Base-by-base conservation (phyloP, 2,329 filamentous ascomycete species). In the Arthrobotrys musiformis region DNA sequence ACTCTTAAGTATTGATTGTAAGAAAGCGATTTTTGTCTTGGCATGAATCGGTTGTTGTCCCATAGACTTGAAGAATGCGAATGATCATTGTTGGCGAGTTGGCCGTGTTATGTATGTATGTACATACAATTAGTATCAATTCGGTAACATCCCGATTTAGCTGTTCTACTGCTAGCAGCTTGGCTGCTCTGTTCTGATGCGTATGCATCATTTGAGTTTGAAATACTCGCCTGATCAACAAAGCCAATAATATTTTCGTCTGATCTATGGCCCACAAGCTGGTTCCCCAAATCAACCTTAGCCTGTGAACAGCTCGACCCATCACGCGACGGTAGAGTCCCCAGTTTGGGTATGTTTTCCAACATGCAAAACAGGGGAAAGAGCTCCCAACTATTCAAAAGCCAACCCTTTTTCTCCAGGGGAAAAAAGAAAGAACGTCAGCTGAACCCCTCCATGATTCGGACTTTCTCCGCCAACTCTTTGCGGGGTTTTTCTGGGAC, bases 391-490 rank as follows among this genome's bases (percentile, higher is more conserved):
- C 1, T 6, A 28, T n/a, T 4, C 33, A 42, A 11, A 42, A 33
- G 17, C 30, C 24, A 8, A 52, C 24, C 48, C 26, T 28, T n/a
- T 30, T 50, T 30, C 30, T 17, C 48, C 48, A 24, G 24, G 30
- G 48, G 22, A 50, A 48, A 50, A 42, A 24, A 24, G 30, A 26
- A 22, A 50, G 26, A 50, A 42, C 5, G 30, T 52, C 48, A 52
- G 48, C 48, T 52, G 48, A 26, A 52, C 24, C 26, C 37, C 28
- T 58, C 26, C 33, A 44, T 33, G 35, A 60, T 37, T 72, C 68
- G 68, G 68, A 56, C 58, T 64, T 46, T 72, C 24, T 40, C 68
- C 68, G 68, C 33, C 48, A 48, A 42, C 24, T 48, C 30, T 63
- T 64, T 64, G 68, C 68, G 68, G 68, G 68, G 68, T 54, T 24